Base-by-base conservation (phyloP, 495 filamentous ascomycete species). In the Lophiotrema nucula region DNA sequence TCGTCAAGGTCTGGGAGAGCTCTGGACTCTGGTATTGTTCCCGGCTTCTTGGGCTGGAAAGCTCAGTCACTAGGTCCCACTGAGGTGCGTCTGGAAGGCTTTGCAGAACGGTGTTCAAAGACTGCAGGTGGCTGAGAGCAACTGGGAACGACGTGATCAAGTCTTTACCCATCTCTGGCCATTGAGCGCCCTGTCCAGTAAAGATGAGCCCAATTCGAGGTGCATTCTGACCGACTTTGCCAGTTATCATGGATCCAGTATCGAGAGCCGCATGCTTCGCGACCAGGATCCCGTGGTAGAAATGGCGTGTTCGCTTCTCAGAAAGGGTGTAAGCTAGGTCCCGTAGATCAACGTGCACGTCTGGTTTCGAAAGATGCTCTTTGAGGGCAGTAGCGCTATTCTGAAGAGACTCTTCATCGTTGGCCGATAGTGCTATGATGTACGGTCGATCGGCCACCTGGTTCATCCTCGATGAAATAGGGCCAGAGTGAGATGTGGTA, bases 111-210 rank as follows among this genome's bases (percentile, higher is more conserved):
- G n/a, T 6, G 25, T 47, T 25, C 2, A 56, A 43, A 3, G 47
- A 16, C 25, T 37, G 13, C 4, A 47, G 56, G 48, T 2, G 28
- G 24, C 4, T 25, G 31, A 18, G 47, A 10, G 15, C 43, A 3
- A 15, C 5, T 15, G 43, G 41, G 33, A 56, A 60, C 23, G 0
- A 25, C 15, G 65, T 16, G 0, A 74, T 16, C 2, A 72, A 61
- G n/a, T 55, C 56, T 1, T 33, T 43, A 0, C 74, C 76, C 76
- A 78, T 78, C 19, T 59, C 16, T 0, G 66, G 48, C 76, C 76
- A 78, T 47, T 78, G 76, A 0, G 74, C 71, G 0, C 76, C 76
- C 53, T 78, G 76, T 0, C 76, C 76, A 0, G 76, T 77, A 56
- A 78, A 78, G 26, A 77, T 62, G 19, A 74, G 73, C 0, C 58